These are phyloP conservation scores for Pyrenophora tritici-repentis DNA, from an alignment of 2,329 filamentous ascomycete species.

Conservation along the genomic window DNA sequence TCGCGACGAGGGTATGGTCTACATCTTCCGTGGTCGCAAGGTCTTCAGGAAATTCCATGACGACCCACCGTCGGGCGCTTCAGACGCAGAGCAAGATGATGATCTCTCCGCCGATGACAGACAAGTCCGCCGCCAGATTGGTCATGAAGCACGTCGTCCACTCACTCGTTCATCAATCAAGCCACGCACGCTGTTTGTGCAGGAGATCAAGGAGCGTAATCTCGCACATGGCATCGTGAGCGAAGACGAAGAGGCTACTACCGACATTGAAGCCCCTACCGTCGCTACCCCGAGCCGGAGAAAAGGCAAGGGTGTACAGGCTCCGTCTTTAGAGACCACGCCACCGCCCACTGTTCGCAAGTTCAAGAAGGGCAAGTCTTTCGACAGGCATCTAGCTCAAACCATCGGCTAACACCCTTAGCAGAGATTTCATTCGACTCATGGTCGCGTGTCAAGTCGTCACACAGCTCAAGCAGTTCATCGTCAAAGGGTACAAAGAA, in stretches of 20 bases:
- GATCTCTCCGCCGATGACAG: slow-evolving; percentile 49
- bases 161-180: slow-evolving; percentile 72
- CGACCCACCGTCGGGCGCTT: slow-evolving; percentile 41
- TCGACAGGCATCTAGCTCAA: background rate
- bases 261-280: slow-evolving; percentile 55
- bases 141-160: slow-evolving; percentile 51
- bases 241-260: slow-evolving; percentile 64
- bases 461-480: slow-evolving; percentile 40
- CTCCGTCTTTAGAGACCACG: slow-evolving; percentile 45
- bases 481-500: slow-evolving; percentile 46
- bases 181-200: slow-evolving; percentile 72
- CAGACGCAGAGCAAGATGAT: slow-evolving; percentile 34
- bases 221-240: slow-evolving; percentile 48
- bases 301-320: slow-evolving; percentile 56
- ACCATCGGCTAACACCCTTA: slow-evolving; percentile 12
- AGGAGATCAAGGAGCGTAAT: slow-evolving; percentile 53
- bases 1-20: slow-evolving; percentile 74
- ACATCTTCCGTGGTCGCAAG: slow-evolving; percentile 79
- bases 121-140: slow-evolving; percentile 43
- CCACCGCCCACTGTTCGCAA: slow-evolving; percentile 66
- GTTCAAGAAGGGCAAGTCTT: slow-evolving; percentile 61
- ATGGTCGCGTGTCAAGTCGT: slow-evolving; percentile 69
- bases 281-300: slow-evolving; percentile 37
- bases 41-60: slow-evolving; percentile 71
- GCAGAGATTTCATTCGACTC: slow-evolving; percentile 60